Evolutionary conservation across 2,329 filamentous ascomycete genomes (phyloP).

Genomic region (Claviceps lovelessii): DNA sequence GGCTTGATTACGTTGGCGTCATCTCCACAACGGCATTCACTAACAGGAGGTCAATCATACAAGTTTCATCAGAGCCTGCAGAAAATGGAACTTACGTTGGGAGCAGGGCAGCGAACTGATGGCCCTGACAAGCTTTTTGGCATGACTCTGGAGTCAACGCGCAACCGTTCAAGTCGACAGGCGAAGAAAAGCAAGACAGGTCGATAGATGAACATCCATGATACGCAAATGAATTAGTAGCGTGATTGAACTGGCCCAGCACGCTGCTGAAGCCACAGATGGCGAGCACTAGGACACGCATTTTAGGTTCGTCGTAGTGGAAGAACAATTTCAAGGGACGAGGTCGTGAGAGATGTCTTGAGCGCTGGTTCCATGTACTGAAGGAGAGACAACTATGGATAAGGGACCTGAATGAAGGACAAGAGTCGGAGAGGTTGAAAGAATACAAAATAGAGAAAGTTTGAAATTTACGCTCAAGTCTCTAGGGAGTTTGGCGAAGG

Average conservation of each 20-base stretch:
- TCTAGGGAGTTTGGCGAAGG: not conserved
- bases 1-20: slow-evolving; percentile 15
- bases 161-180: slow-evolving; percentile 11
- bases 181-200: slow-evolving; percentile 12
- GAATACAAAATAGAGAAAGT: slow-evolving; percentile 2
- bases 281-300: slow-evolving; percentile 12
- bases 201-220: slow-evolving; percentile 16
- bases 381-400: slow-evolving; percentile 2
- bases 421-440: slow-evolving; percentile 2
- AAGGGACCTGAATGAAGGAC: slow-evolving; percentile 6
- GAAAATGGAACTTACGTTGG: slow-evolving; percentile 14
- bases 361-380: slow-evolving; percentile 1
- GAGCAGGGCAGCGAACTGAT: slow-evolving; percentile 16
- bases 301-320: slow-evolving; percentile 7
- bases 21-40: slow-evolving; percentile 23
- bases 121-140: slow-evolving; percentile 15
- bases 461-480: not conserved
- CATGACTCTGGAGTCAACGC: slow-evolving; percentile 14
- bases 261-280: slow-evolving; percentile 10
- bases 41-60: slow-evolving; percentile 7
- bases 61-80: too few species aligned
- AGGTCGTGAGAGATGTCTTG: not conserved
- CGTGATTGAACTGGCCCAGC: slow-evolving; percentile 10
- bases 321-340: not conserved
- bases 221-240: slow-evolving; percentile 13